phyloP scores from a whole-genome alignment of 768 basidiomycete species.

The Lentinula boryana region DNA sequence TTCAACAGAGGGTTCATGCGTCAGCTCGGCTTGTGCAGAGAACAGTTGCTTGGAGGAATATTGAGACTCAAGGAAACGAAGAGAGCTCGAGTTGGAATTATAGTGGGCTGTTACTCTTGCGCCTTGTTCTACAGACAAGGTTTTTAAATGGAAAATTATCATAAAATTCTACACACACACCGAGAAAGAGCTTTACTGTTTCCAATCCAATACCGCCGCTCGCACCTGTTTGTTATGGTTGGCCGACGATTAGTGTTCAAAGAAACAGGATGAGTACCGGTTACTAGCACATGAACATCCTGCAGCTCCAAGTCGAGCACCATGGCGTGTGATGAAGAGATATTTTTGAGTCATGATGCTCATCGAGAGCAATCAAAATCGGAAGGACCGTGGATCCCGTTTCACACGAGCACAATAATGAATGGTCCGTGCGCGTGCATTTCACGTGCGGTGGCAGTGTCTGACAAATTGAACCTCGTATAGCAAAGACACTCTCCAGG shows the following conservation, averaged over 20 bases:
- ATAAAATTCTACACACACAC: conserved; percentile 24
- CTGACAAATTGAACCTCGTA: not conserved
- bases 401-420: not conserved
- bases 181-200: conserved; percentile 49
- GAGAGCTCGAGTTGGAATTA: conserved; percentile 40
- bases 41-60: conserved; percentile 26
- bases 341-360: conserved; percentile 20
- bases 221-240: conserved; percentile 42
- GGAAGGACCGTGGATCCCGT: not conserved
- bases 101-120: conserved; percentile 71
- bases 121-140: conserved; percentile 46
- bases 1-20: conserved; percentile 45
- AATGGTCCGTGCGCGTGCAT: not conserved
- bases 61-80: conserved; percentile 32
- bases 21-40: conserved; percentile 51
- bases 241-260: not conserved
- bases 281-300: conserved; percentile 62
- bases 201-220: conserved; percentile 73
- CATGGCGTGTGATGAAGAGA: not conserved
- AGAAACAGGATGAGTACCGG: conserved; percentile 32
- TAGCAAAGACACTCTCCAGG: not conserved
- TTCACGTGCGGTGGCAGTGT: not conserved
- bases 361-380: not conserved
- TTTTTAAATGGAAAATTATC: not conserved
- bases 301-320: conserved; percentile 45